Evolutionary conservation across 352 stramenopile species (phyloP).

Genomic region (Phytophthora capsici): DNA sequence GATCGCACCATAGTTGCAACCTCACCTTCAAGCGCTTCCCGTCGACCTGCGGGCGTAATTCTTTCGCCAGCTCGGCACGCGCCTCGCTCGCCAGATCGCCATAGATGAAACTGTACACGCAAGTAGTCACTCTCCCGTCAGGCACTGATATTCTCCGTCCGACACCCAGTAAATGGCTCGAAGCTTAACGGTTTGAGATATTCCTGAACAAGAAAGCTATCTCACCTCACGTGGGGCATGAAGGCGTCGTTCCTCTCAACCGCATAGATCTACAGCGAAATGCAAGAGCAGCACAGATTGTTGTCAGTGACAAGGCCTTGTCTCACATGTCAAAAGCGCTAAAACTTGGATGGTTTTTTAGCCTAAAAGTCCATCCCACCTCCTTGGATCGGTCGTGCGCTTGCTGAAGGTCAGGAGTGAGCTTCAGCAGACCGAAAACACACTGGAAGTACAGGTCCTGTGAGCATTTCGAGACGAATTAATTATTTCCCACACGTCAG

Average conservation of each 20-base stretch:
- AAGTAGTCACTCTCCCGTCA: slow-evolving; percentile 7
- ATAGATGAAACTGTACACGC: slow-evolving; percentile 58
- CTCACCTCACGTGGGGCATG: slow-evolving; percentile 73
- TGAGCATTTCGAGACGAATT: too few relatives aligned
- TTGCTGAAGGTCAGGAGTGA: slow-evolving; percentile 43
- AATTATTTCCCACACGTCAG: too few relatives aligned
- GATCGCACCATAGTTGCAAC: too few relatives aligned
- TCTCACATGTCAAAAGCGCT: neutral
- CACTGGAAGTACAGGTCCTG: slow-evolving; percentile 69
- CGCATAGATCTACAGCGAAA: slow-evolving; percentile 39
- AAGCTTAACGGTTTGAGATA: too few relatives aligned
- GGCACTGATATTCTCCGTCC: slow-evolving; percentile 2
- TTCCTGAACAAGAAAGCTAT: too few relatives aligned
- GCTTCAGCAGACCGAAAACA: slow-evolving; percentile 59
- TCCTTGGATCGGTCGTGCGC: slow-evolving; percentile 49
- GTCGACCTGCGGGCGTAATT: slow-evolving; percentile 23
- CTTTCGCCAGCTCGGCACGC: slow-evolving; percentile 43
- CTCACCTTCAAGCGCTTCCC: too few relatives aligned
- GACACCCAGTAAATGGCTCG: neutral
- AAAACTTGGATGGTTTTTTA: too few relatives aligned
- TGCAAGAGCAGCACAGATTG: neutral
- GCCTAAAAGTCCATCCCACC: slow-evolving; percentile 27
- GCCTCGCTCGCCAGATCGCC: slow-evolving; percentile 43
- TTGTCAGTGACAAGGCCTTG: neutral
- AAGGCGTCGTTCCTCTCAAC: slow-evolving; percentile 47